phyloP scores from a whole-genome alignment of 1,139 yeast genomes.

The Taphrina confusa region DNA sequence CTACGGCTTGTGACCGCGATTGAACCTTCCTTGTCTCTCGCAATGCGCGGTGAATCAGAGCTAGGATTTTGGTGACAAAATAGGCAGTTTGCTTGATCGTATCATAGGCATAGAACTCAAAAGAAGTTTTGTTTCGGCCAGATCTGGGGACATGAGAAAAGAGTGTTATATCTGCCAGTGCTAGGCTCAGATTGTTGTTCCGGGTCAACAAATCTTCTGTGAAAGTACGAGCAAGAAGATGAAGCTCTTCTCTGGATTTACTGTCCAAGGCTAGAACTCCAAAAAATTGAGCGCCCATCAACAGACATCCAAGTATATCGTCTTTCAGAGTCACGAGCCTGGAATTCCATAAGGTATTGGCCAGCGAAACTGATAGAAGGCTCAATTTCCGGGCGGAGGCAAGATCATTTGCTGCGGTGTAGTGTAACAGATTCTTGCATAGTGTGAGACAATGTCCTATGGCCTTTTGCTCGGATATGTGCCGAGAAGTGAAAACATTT shows the following conservation, averaged over 20 bases:
- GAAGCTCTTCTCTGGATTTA: background rate
- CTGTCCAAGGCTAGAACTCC: background rate
- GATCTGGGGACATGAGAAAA: background rate
- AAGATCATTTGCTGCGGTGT: background rate
- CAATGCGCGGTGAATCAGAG: background rate
- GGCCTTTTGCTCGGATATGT: too few species aligned
- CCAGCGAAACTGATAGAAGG: background rate
- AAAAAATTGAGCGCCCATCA: slow-evolving; percentile 4
- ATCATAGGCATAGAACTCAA: background rate
- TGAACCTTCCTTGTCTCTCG: background rate
- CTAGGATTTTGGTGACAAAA: background rate
- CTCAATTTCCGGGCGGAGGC: background rate
- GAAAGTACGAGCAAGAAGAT: background rate
- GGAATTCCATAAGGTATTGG: slow-evolving; percentile 3
- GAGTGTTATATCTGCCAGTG: background rate
- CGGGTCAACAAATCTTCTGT: background rate
- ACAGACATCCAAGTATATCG: slow-evolving; percentile 1
- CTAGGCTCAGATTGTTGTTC: background rate
- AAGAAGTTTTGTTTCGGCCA: background rate
- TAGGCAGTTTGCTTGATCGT: background rate
- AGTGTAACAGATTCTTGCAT: background rate
- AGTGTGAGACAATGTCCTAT: too few species aligned
- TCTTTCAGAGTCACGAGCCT: background rate
- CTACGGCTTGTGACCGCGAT: background rate
- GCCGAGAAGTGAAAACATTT: too few species aligned